Conservation (phyloP, 2,329 filamentous ascomycete genomes). For the Didymella sp. region DNA sequence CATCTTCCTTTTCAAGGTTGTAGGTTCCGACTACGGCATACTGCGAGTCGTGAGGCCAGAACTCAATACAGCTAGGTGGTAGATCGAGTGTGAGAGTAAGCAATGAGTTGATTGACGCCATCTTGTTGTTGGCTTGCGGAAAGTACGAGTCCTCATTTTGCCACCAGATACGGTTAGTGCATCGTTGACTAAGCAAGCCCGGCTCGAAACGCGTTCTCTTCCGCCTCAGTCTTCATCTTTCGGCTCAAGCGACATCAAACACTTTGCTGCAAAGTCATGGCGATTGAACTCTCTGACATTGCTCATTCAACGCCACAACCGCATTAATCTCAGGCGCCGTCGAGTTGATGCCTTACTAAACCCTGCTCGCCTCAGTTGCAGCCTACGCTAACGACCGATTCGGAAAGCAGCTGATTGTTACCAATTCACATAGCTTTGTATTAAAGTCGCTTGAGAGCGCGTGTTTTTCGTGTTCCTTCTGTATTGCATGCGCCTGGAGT, state of each 20-base stretch:
- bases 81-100: constrained; percentile 65
- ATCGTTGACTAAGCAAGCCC: constrained; percentile 24
- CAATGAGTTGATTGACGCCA: constrained; percentile 53
- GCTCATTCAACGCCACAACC: not conserved
- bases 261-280: not conserved
- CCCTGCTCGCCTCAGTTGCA: constrained; percentile 35
- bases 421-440: constrained; percentile 19
- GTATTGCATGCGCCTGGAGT: constrained; percentile 13
- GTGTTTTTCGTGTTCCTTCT: constrained; percentile 34
- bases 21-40: constrained; percentile 87
- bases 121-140: constrained; percentile 24
- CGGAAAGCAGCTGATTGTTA: constrained; percentile 24
- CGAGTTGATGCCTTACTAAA: constrained; percentile 41
- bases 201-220: not conserved
- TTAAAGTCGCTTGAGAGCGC: constrained; percentile 34
- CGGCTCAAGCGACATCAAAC: not conserved
- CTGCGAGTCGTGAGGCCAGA: constrained; percentile 67
- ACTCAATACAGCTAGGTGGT: constrained; percentile 80
- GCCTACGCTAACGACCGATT: constrained; percentile 42
- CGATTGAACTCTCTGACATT: not conserved
- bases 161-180: constrained; percentile 27
- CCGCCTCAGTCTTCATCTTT: not conserved
- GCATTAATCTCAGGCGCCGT: constrained; percentile 11
- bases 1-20: constrained; percentile 65
- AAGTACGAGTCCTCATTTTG: constrained; percentile 11